phyloP scores from a whole-genome alignment of 768 basidiomycete species.

The Termitomyces eurrhizus region DNA sequence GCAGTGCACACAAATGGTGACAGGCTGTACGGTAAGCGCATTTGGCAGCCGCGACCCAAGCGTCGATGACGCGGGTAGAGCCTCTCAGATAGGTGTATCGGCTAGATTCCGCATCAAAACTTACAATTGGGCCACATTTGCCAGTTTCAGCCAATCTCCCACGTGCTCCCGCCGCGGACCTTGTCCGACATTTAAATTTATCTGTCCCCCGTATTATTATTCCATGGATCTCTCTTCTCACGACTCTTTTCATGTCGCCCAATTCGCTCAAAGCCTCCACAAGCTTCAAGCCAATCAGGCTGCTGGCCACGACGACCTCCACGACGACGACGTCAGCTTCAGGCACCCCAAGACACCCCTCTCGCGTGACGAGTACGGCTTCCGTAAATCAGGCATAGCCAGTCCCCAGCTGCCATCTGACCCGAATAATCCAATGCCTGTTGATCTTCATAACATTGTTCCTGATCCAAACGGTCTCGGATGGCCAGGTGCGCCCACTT shows the following conservation, averaged over 20 bases:
- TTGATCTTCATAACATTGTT: constrained; percentile 33
- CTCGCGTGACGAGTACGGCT: constrained; percentile 77
- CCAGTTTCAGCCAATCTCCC: constrained; percentile 12
- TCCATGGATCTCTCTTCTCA: constrained; percentile 10
- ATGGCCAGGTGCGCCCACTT: constrained; percentile 71
- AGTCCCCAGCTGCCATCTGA: constrained; percentile 47
- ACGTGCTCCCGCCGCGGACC: constrained; percentile 15
- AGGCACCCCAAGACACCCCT: constrained; percentile 25
- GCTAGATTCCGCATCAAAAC: constrained; percentile 18
- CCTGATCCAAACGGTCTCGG: constrained; percentile 77
- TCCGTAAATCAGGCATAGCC: constrained; percentile 65
- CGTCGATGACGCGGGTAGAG: constrained; percentile 21
- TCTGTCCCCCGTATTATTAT: constrained; percentile 7
- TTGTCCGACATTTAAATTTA: constrained; percentile 6
- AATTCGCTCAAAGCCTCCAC: constrained; percentile 43
- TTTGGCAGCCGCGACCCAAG: constrained; percentile 43
- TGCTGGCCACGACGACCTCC: constrained; percentile 1
- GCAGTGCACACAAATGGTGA: constrained; percentile 30
- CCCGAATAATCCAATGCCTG: constrained; percentile 30
- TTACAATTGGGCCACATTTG: constrained; percentile 13
- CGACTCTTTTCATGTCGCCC: constrained; percentile 28
- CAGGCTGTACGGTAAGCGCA: constrained; percentile 40
- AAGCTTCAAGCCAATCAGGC: constrained; percentile 36
- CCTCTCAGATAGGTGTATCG: constrained; percentile 35
- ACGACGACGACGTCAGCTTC: constrained; percentile 6